Percentiles rank a stretch among this genome's conserved stretches.
Evolutionary conservation across 805 yeast species (phyloP).

Genomic region (Cyberlindnera xishuangbannaensis): DNA sequence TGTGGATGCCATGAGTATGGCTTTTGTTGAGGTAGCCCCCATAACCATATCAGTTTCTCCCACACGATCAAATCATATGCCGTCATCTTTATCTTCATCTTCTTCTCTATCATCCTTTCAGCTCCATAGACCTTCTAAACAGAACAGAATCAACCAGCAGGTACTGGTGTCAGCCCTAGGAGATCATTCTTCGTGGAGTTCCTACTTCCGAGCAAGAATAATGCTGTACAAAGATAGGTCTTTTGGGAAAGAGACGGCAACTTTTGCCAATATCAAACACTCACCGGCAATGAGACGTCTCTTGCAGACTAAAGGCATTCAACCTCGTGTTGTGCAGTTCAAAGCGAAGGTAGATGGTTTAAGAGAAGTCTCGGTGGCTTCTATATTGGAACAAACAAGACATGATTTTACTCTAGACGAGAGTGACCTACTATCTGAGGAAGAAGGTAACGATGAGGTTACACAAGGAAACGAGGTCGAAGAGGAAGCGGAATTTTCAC

Average conservation of each 20-base stretch:
- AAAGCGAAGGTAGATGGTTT: slow-evolving; percentile 3
- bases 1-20: slow-evolving; percentile 15
- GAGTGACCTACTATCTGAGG: slow-evolving; percentile 12
- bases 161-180: slow-evolving; percentile 20
- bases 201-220: slow-evolving; percentile 16
- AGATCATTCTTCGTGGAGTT: slow-evolving; percentile 17
- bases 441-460: slow-evolving; percentile 3
- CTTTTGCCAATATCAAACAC: slow-evolving; percentile 17
- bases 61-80: no score
- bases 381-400: not conserved
- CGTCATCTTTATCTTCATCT: not conserved
- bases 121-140: not conserved
- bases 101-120: no score
- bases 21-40: slow-evolving; percentile 17
- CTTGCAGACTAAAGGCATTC: slow-evolving; percentile 7
- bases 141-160: slow-evolving; percentile 13
- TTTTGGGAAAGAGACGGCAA: slow-evolving; percentile 6
- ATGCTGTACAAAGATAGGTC: slow-evolving; percentile 22
- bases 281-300: slow-evolving; percentile 14
- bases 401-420: slow-evolving; percentile 14
- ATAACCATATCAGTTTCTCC: not conserved
- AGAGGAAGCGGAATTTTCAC: no score
- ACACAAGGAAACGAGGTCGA: no score
- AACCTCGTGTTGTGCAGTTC: slow-evolving; percentile 12
- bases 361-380: no score